Base-by-base conservation (phyloP, 2,329 filamentous ascomycete species). In the Alternaria gansuensis region DNA sequence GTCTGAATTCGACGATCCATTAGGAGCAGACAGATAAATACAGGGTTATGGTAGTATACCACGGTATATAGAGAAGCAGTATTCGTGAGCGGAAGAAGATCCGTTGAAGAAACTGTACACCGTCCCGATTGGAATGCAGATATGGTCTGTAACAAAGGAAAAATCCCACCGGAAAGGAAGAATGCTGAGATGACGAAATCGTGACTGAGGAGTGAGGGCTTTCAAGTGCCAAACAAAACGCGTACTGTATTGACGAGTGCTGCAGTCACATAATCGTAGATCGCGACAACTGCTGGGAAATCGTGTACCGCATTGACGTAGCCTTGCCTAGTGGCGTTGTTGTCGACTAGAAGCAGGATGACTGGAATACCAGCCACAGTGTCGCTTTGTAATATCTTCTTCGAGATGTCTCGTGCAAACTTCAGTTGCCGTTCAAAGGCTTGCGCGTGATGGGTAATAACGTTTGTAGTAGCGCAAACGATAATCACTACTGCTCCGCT, bases 401-500 rank as follows among this genome's bases (percentile, higher is more conserved):
- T 59, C 26, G 56, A 44, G 5, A 75, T 53, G 33, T 66, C 66
- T 29, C 62, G 54, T 3, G 72, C 72, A 34, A 78, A 78, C 14
- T 59, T 65, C n/a, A 66, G 41, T 41, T 78, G 75, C 33, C 68
- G 64, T 41, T 74, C 68, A 51, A 71, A 75, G 1, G 70, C 73
- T 24, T 65, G 59, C 2, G 62, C 28, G 34, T 71, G 65, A 50
- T 65, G 59, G 21, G 40, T 49, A 37, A 70, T 54, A 21, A 75
- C 67, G 45, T 73, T 75, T 14, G 70, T 62, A 2, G 70, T 70
- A 34, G 68, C 65, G 54, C 75, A 77, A n/a, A 78, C 65, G 56
- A 91, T 84, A 57, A 90, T 85, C 13, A 91, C 75, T 34, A 90
- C 79, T 1, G 82, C 82, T 45, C 82, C 83, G 4, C 87, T 87